Evolutionary conservation across 371 early-diverging fungal species (phyloP).

Genomic region (Actinomucor elegans): DNA sequence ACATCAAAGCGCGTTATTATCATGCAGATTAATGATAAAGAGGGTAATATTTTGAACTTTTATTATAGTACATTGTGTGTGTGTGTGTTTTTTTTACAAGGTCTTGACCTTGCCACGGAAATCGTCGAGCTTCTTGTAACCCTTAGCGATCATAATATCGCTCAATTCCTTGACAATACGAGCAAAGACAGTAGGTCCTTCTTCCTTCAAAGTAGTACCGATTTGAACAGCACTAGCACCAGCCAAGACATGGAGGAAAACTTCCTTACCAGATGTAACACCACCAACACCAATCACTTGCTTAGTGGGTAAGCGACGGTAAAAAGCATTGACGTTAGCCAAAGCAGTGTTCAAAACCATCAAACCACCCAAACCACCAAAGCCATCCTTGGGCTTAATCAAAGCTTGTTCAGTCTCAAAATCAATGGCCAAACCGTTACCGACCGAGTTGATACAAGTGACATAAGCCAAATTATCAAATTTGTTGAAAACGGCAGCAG

Average conservation of each 20-base stretch:
- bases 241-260: constrained; percentile 48
- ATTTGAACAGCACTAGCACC: constrained; percentile 53
- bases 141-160: constrained; percentile 49
- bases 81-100: constrained; percentile 28
- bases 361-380: constrained; percentile 52
- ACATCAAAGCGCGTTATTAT: too few species aligned
- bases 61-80: too few species aligned
- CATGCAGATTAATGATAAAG: too few species aligned
- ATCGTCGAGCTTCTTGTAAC: constrained; percentile 44
- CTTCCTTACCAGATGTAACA: constrained; percentile 50
- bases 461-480: constrained; percentile 45
- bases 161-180: constrained; percentile 46
- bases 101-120: constrained; percentile 59
- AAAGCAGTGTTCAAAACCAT: constrained; percentile 49
- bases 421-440: constrained; percentile 53
- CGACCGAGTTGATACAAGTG: constrained; percentile 53
- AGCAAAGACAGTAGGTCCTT: constrained; percentile 44
- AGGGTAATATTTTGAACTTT: too few species aligned
- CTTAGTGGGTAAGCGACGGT: constrained; percentile 42
- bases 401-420: constrained; percentile 47
- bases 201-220: constrained; percentile 49
- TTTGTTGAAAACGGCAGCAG: constrained; percentile 42
- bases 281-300: constrained; percentile 56
- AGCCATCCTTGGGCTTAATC: constrained; percentile 54
- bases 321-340: constrained; percentile 52